These are phyloP conservation scores for Sicyos baderoa DNA, from an alignment of 306 rosid species.

Conservation along the genomic window DNA sequence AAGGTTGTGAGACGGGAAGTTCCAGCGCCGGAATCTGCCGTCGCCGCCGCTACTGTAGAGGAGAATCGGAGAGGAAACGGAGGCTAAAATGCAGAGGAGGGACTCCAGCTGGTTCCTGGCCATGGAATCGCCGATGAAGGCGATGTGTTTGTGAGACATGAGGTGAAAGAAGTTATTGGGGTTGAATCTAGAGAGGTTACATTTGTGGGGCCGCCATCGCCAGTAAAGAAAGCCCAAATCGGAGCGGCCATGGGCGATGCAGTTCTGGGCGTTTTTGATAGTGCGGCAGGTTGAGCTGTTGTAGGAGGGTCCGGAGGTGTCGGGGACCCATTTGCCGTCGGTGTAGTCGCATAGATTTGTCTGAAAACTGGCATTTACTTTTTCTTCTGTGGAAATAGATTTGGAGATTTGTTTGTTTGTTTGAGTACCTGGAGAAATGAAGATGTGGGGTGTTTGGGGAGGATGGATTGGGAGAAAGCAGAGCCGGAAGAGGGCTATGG, in stretches of 20 bases:
- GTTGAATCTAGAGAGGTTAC: conserved; percentile 67
- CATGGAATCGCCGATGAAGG: conserved; percentile 89
- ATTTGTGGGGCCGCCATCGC: conserved; percentile 75
- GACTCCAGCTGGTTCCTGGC: conserved; percentile 95
- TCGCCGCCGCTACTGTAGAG: conserved; percentile 55
- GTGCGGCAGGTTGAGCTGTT: conserved; percentile 69
- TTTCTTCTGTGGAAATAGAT: conserved; percentile 41
- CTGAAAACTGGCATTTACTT: conserved; percentile 23
- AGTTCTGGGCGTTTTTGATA: conserved; percentile 71
- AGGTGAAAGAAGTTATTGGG: conserved; percentile 52
- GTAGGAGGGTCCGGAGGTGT: conserved; percentile 59
- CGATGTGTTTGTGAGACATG: conserved; percentile 52
- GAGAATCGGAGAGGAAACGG: conserved; percentile 49
- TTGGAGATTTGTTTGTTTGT: conserved; percentile 6
- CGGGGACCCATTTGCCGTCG: conserved; percentile 62
- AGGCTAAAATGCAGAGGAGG: conserved; percentile 70
- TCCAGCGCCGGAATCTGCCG: conserved; percentile 63
- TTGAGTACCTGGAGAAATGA: conserved; percentile 14
- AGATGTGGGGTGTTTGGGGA: conserved; percentile 30
- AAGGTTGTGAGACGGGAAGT: conserved; percentile 48
- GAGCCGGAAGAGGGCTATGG: conserved; percentile 53
- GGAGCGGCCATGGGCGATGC: conserved; percentile 63
- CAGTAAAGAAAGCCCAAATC: conserved; percentile 60
- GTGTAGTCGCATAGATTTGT: conserved; percentile 51
- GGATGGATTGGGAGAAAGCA: conserved; percentile 40